Evolutionary conservation across 306 rosid species (phyloP).

Genomic region (Luffa acutangula): DNA sequence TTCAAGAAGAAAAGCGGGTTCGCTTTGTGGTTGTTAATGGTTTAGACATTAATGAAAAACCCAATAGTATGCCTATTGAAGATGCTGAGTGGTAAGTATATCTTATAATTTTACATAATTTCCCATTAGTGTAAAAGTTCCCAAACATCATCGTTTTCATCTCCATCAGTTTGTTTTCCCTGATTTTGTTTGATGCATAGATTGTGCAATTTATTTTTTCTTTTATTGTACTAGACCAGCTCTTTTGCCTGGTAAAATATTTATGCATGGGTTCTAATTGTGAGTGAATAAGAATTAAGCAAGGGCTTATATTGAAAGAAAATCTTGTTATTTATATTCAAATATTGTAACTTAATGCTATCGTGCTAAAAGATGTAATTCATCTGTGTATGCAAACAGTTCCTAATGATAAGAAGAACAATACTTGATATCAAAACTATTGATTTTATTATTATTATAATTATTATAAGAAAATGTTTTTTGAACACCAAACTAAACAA

Average conservation of each 20-base stretch:
- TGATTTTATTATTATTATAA: neutral
- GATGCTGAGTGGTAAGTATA: constrained; percentile 74
- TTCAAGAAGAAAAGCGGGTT: constrained; percentile 93
- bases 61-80: constrained; percentile 43
- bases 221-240: neutral
- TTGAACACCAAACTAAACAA: neutral
- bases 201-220: neutral
- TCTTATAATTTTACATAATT: neutral
- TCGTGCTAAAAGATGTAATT: neutral
- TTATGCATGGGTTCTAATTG: neutral
- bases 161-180: neutral
- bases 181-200: neutral
- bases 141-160: neutral
- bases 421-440: neutral
- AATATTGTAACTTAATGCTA: neutral
- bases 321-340: neutral
- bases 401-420: neutral
- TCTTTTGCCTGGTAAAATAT: neutral
- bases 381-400: neutral
- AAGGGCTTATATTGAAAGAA: neutral
- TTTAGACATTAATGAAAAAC: constrained; percentile 74
- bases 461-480: neutral
- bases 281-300: neutral
- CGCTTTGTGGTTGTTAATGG: constrained; percentile 96
- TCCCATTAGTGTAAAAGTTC: neutral